Evolutionary conservation across 345 rosid species (phyloP).

Genomic region (Eucalyptus tenuipes): DNA sequence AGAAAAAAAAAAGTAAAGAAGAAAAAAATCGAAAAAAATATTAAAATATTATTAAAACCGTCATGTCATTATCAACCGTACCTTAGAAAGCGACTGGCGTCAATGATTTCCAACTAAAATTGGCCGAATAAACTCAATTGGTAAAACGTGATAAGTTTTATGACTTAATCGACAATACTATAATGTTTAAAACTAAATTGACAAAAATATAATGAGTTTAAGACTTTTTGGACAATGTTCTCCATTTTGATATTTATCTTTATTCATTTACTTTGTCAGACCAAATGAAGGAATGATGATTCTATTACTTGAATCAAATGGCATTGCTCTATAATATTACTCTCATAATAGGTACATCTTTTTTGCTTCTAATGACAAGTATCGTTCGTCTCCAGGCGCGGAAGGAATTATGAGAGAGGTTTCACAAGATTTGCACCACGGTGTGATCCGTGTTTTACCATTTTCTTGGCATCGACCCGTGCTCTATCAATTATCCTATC

Average conservation of each 20-base stretch:
- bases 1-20: background rate
- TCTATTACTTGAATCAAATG: background rate
- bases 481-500: background rate
- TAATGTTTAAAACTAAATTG: too few species aligned
- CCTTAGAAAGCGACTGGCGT: rapidly evolving
- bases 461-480: rapidly evolving
- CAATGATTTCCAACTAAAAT: too few species aligned
- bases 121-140: background rate
- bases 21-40: too few species aligned
- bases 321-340: background rate
- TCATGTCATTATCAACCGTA: rapidly evolving
- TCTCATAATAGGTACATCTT: background rate
- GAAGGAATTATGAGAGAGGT: background rate
- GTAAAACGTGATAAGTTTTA: too few species aligned
- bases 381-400: background rate
- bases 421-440: background rate
- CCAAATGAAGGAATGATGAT: background rate
- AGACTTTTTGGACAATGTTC: background rate
- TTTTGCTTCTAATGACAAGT: background rate
- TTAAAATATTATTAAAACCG: too few species aligned
- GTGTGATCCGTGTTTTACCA: rapidly evolving
- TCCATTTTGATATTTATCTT: background rate
- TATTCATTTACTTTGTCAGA: background rate
- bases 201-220: background rate
- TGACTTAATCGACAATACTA: too few species aligned